Evolutionary conservation across 2,329 filamentous ascomycete species (phyloP), one percentile per base, ranked within the genome.

Genomic region (Pseudocercospora pini-densiflorae): DNA sequence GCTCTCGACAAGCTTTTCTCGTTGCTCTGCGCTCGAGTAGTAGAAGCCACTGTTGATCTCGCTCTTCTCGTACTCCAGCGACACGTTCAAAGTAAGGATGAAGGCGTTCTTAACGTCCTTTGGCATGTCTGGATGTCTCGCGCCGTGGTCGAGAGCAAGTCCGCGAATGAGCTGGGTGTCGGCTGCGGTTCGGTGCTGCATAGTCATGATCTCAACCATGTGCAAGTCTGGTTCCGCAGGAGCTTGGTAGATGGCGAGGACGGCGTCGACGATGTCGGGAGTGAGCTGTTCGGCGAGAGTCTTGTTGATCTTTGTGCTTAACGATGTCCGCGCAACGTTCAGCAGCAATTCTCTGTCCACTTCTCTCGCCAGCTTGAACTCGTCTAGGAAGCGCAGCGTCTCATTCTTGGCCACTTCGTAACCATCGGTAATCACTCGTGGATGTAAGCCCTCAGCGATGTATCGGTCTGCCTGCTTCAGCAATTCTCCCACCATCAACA

Each of bases 121-220:
- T 8, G 95, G 93, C 95, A 99, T 99, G 77, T 99, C 95, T 2
- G 95, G 95, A 81, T 99, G 95, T 77, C 95, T 89, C 12, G 95
- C 94, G 72, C 95, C 95, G 80, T 99, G 95, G 77, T 99, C 95
- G 68, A 99, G 84, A 9, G 93, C 95, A 65, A 99, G 86, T 67
- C 95, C 95, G 71, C 92, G 89, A 80, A 99, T 97, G 66, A 99
- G 88, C 81, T 97, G 93, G 64, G 95, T 99, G 80, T 99, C 95
- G 33, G 95, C 92, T 66, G 94, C 94, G 61, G 92, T 93, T 74
- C 94, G 92, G 84, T 99, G 95, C 84, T 99, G 95, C 94, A 99
- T 98, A 80, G 97, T 98, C 95, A 99, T 99, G 76, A 99, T 98
- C 82, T 99, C 95, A 72, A 99, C 87, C 95, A 99, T 99, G 85